phyloP scores from a whole-genome alignment of 129 eudicot genomes.

The Kitagawia praeruptora region DNA sequence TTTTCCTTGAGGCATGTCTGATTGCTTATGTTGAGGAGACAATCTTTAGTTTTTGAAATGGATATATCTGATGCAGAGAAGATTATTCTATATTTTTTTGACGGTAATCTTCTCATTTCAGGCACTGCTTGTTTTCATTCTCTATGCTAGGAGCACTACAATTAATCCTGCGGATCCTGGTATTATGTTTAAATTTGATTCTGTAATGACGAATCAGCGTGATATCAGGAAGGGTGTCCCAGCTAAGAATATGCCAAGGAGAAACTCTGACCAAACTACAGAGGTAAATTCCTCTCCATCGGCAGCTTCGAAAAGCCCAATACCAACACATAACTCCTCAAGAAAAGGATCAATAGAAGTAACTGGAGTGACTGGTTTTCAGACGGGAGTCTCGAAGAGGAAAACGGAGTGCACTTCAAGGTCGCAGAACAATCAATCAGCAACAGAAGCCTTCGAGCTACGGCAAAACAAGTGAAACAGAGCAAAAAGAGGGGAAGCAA shows the following conservation, averaged over 20 bases:
- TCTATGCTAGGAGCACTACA: conserved; percentile 80
- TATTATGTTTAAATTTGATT: conserved; percentile 43
- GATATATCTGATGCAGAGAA: neutral
- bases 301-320: conserved; percentile 38
- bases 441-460: too few relatives aligned
- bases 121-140: conserved; percentile 76
- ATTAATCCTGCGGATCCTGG: conserved; percentile 98
- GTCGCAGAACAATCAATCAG: too few relatives aligned
- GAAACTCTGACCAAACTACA: conserved; percentile 30
- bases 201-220: conserved; percentile 11
- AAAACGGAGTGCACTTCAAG: conserved; percentile 23
- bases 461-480: too few relatives aligned
- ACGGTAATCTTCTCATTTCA: conserved; percentile 24
- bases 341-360: conserved; percentile 36
- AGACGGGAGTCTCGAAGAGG: conserved; percentile 9
- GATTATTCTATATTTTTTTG: neutral
- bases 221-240: conserved; percentile 15
- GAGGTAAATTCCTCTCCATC: conserved; percentile 41
- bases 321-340: conserved; percentile 39
- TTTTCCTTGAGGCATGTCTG: neutral
- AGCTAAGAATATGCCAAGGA: conserved; percentile 21
- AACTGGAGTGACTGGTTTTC: conserved; percentile 18
- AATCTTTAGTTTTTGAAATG: neutral
- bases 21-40: neutral
- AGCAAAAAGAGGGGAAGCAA: too few relatives aligned